Evolutionary conservation across 305 asterid species (phyloP).

Genomic region (Solanum hybrid): DNA sequence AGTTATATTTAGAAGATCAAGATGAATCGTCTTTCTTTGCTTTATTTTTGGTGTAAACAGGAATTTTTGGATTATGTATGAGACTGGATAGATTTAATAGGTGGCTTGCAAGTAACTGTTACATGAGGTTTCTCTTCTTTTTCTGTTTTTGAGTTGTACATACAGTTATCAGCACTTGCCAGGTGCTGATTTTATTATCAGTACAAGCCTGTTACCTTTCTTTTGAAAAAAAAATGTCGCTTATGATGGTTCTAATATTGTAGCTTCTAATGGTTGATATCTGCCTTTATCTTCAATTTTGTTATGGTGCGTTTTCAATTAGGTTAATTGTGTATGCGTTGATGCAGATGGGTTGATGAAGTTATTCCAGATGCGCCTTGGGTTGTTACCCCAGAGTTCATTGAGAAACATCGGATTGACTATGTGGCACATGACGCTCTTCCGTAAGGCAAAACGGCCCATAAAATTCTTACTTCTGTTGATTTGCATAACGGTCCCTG

Average conservation of each 20-base stretch:
- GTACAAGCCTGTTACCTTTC: not conserved
- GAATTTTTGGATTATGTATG: not conserved
- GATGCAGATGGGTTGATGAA: slow-evolving; percentile 95
- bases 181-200: not conserved
- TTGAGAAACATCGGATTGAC: slow-evolving; percentile 78
- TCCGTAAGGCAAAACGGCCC: slow-evolving; percentile 60
- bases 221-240: not conserved
- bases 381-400: slow-evolving; percentile 82
- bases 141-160: not conserved
- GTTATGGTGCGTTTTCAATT: not conserved
- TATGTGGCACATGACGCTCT: slow-evolving; percentile 94
- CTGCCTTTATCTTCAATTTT: not conserved
- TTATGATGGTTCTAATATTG: not conserved
- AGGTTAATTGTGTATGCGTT: slow-evolving; percentile 11
- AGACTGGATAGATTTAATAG: not conserved
- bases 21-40: not conserved
- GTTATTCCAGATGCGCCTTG: slow-evolving; percentile 97
- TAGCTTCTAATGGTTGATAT: not conserved
- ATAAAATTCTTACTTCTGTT: not conserved
- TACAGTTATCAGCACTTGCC: not conserved
- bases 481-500: not conserved
- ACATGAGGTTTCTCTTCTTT: not conserved
- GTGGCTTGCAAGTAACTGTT: not conserved
- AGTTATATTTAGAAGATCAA: not conserved
- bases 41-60: not conserved